A percentile compares a stretch with the other conserved stretches of the same genome.
These are phyloP conservation scores for Floccularia luteovirens DNA, from an alignment of 768 basidiomycete species.

Conservation along the genomic window DNA sequence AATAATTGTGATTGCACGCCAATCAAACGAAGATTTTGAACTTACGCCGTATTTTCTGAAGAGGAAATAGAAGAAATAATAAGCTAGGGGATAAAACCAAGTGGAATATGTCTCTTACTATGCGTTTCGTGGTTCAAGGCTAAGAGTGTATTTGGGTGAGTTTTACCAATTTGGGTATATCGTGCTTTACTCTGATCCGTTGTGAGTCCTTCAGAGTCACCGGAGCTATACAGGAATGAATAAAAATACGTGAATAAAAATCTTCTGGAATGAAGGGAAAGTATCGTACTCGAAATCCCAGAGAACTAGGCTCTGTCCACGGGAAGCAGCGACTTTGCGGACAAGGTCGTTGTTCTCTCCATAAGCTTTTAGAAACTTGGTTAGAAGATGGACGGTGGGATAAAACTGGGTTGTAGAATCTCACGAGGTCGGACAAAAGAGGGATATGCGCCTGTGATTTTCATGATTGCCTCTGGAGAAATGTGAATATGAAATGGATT, in stretches of 20 bases:
- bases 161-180: neutral
- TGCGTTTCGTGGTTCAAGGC: neutral
- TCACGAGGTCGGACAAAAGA: slow-evolving; percentile 17
- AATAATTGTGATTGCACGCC: slow-evolving; percentile 2
- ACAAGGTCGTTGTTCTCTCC: slow-evolving; percentile 16
- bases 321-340: slow-evolving; percentile 8
- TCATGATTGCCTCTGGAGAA: slow-evolving; percentile 22
- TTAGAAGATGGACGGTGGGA: neutral
- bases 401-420: slow-evolving; percentile 2
- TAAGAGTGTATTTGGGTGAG: neutral
- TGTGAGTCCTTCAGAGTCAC: slow-evolving; percentile 17
- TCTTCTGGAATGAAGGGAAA: neutral
- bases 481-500: neutral
- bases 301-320: slow-evolving; percentile 12
- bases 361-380: slow-evolving; percentile 10
- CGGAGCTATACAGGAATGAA: slow-evolving; percentile 12
- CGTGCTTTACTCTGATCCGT: neutral
- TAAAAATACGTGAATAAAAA: neutral
- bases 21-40: too few species aligned
- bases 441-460: slow-evolving; percentile 12
- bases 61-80: too few species aligned
- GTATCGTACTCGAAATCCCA: slow-evolving; percentile 19
- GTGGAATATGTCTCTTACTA: too few species aligned
- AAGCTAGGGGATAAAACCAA: too few species aligned
- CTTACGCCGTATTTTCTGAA: too few species aligned